Conservation (phyloP, 306 rosid species). For the Vigna unguiculata region DNA sequence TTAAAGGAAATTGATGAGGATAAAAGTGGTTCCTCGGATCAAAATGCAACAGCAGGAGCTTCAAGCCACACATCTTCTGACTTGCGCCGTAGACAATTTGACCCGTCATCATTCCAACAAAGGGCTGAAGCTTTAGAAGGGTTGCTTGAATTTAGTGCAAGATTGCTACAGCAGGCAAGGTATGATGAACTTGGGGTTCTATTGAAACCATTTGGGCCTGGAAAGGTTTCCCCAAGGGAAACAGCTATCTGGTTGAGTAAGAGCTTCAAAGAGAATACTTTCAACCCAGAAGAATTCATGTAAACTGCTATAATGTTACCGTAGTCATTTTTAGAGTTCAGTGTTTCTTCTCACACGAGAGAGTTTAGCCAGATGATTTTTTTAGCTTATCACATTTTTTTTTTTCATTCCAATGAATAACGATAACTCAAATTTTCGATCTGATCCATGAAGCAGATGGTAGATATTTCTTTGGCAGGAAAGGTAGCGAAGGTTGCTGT, state of each 20-base stretch:
- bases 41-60: constrained; percentile 95
- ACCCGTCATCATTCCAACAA: constrained; percentile 79
- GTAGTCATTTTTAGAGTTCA: constrained; percentile 46
- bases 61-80: constrained; percentile 90
- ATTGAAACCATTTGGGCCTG: constrained; percentile 97
- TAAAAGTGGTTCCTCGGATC: constrained; percentile 79
- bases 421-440: constrained; percentile 32
- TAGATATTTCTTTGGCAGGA: constrained; percentile 26
- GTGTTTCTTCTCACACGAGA: constrained; percentile 38
- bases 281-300: constrained; percentile 59
- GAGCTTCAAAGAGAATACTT: constrained; percentile 83
- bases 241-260: constrained; percentile 99
- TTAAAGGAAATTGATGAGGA: constrained; percentile 57
- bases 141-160: constrained; percentile 96
- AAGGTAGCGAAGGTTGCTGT: constrained; percentile 26
- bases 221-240: constrained; percentile 95
- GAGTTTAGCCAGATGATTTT: constrained; percentile 54
- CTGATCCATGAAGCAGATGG: constrained; percentile 37
- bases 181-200: constrained; percentile 96
- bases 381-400: constrained; percentile 45
- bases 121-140: constrained; percentile 99
- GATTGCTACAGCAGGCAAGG: constrained; percentile 83
- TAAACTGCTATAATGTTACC: constrained; percentile 42
- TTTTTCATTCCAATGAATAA: constrained; percentile 23
- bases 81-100: constrained; percentile 65